phyloP scores from a whole-genome alignment of 108 stramenopile genomes.

The Cyclotella cryptica region DNA sequence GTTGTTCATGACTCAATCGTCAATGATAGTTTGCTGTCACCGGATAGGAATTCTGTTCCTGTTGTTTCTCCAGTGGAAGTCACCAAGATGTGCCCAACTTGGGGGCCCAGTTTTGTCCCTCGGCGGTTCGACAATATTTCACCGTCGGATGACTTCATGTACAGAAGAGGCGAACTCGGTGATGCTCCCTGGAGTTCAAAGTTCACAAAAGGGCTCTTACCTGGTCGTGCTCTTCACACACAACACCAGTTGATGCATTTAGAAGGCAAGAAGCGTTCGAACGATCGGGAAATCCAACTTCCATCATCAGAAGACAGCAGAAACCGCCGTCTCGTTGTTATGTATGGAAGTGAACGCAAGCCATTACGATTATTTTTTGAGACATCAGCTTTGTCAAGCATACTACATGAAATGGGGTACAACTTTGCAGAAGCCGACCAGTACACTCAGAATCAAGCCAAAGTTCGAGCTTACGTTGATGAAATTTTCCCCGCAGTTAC shows the following conservation, averaged over 20 bases:
- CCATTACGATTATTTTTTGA: slow-evolving; percentile 33
- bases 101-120: slow-evolving; percentile 46
- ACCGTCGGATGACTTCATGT: slow-evolving; percentile 1
- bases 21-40: neutral
- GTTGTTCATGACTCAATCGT: slow-evolving; percentile 12
- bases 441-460: slow-evolving; percentile 29
- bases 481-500: slow-evolving; percentile 39
- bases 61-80: slow-evolving; percentile 11
- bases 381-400: slow-evolving; percentile 21
- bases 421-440: slow-evolving; percentile 30
- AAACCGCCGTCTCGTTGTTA: slow-evolving; percentile 25
- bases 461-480: slow-evolving; percentile 31
- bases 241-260: slow-evolving; percentile 42
- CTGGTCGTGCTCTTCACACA: slow-evolving; percentile 30
- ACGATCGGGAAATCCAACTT: slow-evolving; percentile 7
- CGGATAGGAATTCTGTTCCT: neutral
- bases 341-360: slow-evolving; percentile 15
- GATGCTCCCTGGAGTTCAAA: neutral
- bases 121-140: slow-evolving; percentile 15
- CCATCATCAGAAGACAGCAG: slow-evolving; percentile 33
- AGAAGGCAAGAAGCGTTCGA: slow-evolving; percentile 14
- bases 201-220: slow-evolving; percentile 1
- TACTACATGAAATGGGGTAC: slow-evolving; percentile 30
- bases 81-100: slow-evolving; percentile 43
- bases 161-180: neutral